Conservation (phyloP, 2,329 filamentous ascomycete genomes). For the Ploettnerulaceae sp. region DNA sequence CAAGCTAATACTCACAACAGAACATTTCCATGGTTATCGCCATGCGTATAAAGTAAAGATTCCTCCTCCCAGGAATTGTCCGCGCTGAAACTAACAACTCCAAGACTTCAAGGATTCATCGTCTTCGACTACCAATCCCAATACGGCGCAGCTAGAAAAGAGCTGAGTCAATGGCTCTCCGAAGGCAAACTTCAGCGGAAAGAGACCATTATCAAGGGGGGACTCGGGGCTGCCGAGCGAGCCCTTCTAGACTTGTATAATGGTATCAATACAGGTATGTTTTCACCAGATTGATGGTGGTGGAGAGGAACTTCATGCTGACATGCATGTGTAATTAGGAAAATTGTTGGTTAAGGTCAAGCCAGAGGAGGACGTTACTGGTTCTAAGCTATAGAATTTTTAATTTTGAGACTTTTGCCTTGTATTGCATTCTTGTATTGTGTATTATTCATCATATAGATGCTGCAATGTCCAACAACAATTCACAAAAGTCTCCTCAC, state of each 20-base stretch:
- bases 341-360: slow-evolving; percentile 56
- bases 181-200: slow-evolving; percentile 69
- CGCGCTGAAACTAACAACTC: background rate
- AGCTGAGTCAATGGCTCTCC: slow-evolving; percentile 62
- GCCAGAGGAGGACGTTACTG: slow-evolving; percentile 18
- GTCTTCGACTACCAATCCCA: slow-evolving; percentile 61
- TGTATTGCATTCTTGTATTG: background rate
- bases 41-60: slow-evolving; percentile 47
- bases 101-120: slow-evolving; percentile 67
- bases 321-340: slow-evolving; percentile 16
- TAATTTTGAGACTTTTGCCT: background rate
- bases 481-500: too few species aligned
- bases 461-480: too few species aligned
- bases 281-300: background rate
- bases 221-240: slow-evolving; percentile 57
- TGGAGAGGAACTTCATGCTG: background rate
- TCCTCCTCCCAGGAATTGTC: background rate
- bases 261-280: slow-evolving; percentile 62
- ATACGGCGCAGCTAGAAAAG: slow-evolving; percentile 51
- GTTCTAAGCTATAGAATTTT: slow-evolving; percentile 8
- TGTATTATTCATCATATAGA: too few species aligned
- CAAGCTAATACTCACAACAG: slow-evolving; percentile 26
- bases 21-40: slow-evolving; percentile 48
- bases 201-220: slow-evolving; percentile 67
- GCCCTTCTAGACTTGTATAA: slow-evolving; percentile 60